Evolutionary conservation across 2,329 filamentous ascomycete genomes (phyloP).

Genomic region (Penicillium palitans): DNA sequence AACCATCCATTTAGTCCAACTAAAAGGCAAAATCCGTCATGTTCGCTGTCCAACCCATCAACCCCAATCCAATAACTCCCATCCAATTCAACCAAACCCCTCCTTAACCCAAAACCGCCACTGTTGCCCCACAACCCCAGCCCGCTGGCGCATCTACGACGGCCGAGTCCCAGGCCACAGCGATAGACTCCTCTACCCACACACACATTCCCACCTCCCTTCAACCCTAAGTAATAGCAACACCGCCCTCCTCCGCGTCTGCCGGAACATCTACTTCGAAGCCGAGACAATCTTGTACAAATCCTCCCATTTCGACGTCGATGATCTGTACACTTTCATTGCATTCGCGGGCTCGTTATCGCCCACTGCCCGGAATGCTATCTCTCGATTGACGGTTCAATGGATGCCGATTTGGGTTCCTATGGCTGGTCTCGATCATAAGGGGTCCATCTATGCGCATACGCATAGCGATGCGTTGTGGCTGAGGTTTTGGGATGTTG

Average conservation of each 20-base stretch:
- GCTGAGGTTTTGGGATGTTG: slow-evolving; percentile 32
- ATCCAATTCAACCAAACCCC: slow-evolving; percentile 10
- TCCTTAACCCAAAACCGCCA: slow-evolving; percentile 33
- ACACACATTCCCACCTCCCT: slow-evolving; percentile 33
- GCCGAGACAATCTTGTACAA: slow-evolving; percentile 32
- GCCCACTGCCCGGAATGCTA: slow-evolving; percentile 17
- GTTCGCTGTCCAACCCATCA: slow-evolving; percentile 28
- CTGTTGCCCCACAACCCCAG: slow-evolving; percentile 36
- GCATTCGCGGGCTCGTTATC: slow-evolving; percentile 32
- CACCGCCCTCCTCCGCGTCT: slow-evolving; percentile 33
- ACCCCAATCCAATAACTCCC: not conserved
- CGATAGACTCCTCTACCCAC: slow-evolving; percentile 36
- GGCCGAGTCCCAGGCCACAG: slow-evolving; percentile 20
- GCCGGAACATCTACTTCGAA: slow-evolving; percentile 39
- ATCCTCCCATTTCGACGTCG: slow-evolving; percentile 35
- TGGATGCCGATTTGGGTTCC: slow-evolving; percentile 40
- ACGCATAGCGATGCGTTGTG: slow-evolving; percentile 40
- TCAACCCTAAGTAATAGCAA: slow-evolving; percentile 26
- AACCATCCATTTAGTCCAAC: slow-evolving; percentile 39
- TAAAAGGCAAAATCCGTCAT: slow-evolving; percentile 39
- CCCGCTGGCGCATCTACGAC: slow-evolving; percentile 33
- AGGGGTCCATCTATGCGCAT: slow-evolving; percentile 36
- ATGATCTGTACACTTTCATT: slow-evolving; percentile 41
- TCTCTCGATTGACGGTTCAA: slow-evolving; percentile 32
- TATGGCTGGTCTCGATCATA: slow-evolving; percentile 32